Evolutionary conservation across 768 basidiomycete genomes (phyloP).

Genomic region (Coprinopsis cinerea): DNA sequence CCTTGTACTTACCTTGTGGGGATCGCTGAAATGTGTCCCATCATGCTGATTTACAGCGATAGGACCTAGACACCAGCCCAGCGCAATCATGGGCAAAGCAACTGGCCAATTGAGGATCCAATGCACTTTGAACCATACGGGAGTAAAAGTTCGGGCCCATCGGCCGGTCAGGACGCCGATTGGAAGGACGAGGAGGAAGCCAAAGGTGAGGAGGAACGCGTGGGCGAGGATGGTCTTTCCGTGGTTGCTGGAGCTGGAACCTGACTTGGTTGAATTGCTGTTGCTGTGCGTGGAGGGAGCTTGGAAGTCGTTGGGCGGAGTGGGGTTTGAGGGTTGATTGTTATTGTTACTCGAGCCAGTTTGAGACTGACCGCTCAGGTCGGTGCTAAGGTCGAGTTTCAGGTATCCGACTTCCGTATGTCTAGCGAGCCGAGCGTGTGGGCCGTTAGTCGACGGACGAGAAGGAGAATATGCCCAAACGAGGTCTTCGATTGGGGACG

Average conservation of each 20-base stretch:
- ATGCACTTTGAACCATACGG: conserved; percentile 54
- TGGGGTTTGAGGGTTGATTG: conserved; percentile 8
- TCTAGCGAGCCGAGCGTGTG: conserved; percentile 14
- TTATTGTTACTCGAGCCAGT: conserved; percentile 4
- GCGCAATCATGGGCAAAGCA: conserved; percentile 41
- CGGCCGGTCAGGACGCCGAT: conserved; percentile 48
- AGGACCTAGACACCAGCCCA: conserved; percentile 45
- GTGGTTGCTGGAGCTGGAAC: conserved; percentile 14
- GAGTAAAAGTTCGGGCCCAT: conserved; percentile 44
- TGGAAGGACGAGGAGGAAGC: conserved; percentile 54
- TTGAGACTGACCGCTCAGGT: no score
- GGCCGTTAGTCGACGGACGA: conserved; percentile 20
- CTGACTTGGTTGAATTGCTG: not conserved
- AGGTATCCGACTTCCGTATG: conserved; percentile 32
- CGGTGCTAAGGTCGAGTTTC: conserved; percentile 27
- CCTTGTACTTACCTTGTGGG: conserved; percentile 49
- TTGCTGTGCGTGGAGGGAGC: not conserved
- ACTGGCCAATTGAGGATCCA: conserved; percentile 42
- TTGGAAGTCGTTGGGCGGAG: not conserved
- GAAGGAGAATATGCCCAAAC: conserved; percentile 36
- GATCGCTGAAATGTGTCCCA: conserved; percentile 37
- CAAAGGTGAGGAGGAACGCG: conserved; percentile 43
- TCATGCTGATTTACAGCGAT: conserved; percentile 38
- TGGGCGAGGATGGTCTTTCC: conserved; percentile 48
- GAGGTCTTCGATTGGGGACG: conserved; percentile 24